A percentile compares a stretch with the other conserved stretches of the same genome.
Evolutionary conservation across 1,284 basidiomycete genomes (phyloP).

Genomic region (Leucoagaricus sp.): DNA sequence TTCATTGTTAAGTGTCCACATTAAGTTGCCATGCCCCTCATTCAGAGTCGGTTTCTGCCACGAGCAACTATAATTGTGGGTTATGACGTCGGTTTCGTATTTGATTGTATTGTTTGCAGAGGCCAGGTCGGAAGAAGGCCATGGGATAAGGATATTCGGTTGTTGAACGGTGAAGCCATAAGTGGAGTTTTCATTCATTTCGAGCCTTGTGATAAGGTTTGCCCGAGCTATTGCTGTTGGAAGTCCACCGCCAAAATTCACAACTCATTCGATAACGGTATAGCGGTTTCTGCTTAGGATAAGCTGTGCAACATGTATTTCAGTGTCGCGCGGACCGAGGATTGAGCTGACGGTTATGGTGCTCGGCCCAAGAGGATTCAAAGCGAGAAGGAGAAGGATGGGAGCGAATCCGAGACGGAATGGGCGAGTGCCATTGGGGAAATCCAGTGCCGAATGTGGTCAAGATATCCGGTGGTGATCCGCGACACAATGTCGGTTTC

Average conservation of each 20-base stretch:
- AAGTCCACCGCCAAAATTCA: neutral
- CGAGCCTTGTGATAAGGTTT: neutral
- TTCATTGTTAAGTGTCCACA: neutral
- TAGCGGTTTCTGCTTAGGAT: neutral
- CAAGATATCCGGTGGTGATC: neutral
- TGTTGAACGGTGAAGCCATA: neutral
- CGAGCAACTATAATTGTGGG: constrained; percentile 5
- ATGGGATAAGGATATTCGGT: constrained; percentile 2
- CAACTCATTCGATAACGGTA: too few species aligned
- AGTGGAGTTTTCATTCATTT: neutral
- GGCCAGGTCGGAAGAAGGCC: neutral
- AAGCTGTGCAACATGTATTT: neutral
- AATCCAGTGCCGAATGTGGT: neutral
- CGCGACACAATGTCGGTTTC: neutral
- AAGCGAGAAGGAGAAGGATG: neutral
- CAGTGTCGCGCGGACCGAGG: neutral
- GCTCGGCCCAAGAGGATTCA: neutral
- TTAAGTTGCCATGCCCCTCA: neutral
- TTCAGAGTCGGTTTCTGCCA: neutral
- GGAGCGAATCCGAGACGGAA: neutral
- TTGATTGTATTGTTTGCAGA: neutral
- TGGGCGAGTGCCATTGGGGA: neutral
- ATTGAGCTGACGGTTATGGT: neutral
- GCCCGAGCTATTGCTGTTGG: neutral
- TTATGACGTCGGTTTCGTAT: constrained; percentile 1